phyloP scores from a whole-genome alignment of 148 eudicot genomes.

The Persicaria maculosa region DNA sequence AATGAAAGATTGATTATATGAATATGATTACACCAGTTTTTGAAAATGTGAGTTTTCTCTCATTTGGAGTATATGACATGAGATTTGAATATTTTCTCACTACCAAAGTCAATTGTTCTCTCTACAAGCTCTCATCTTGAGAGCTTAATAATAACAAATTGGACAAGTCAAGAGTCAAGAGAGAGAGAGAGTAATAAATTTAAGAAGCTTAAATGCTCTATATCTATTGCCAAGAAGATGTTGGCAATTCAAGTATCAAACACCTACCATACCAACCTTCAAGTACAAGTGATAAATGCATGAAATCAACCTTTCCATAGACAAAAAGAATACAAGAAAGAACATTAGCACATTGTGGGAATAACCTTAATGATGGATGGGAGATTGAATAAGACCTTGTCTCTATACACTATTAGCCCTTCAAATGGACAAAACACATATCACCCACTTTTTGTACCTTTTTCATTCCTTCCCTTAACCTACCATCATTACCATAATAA shows the following conservation, averaged over 20 bases:
- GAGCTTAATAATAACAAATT: background rate
- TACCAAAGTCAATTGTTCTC: background rate
- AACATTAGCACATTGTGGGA: background rate
- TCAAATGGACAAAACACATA: background rate
- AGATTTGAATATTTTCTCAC: too few species aligned
- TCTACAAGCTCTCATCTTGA: background rate
- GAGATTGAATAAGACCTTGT: background rate
- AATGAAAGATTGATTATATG: too few species aligned
- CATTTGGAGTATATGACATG: too few species aligned
- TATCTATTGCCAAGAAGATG: background rate
- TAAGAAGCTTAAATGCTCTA: background rate
- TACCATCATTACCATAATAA: background rate
- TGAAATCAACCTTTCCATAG: background rate
- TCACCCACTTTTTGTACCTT: background rate
- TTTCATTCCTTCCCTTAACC: background rate
- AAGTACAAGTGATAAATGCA: background rate
- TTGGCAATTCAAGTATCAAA: background rate
- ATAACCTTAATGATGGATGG: background rate
- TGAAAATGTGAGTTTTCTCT: too few species aligned
- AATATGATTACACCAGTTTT: too few species aligned
- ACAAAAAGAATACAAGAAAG: background rate
- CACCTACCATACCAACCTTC: background rate
- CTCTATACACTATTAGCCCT: background rate
- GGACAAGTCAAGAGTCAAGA: background rate
- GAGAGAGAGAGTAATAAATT: background rate